Evolutionary conservation across 306 rosid species (phyloP).

Genomic region (Quercus parvula): DNA sequence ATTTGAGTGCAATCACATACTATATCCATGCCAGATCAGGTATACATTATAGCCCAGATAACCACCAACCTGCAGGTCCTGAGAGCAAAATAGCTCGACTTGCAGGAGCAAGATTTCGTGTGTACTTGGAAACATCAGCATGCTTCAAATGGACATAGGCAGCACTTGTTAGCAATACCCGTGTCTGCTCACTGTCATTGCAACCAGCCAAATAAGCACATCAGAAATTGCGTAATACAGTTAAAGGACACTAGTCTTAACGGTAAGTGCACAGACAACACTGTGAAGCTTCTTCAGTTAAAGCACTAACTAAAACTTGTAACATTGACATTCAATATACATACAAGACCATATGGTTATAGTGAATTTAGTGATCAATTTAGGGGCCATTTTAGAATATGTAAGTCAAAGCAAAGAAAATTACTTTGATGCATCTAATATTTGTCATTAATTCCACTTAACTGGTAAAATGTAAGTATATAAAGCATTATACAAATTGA

Average conservation of each 20-base stretch:
- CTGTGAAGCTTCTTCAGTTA: not conserved
- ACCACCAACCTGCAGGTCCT: constrained; percentile 81
- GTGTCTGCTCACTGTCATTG: constrained; percentile 73
- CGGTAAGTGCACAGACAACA: not conserved
- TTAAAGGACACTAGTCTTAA: not conserved
- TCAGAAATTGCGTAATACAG: not conserved
- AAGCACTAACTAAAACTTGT: not conserved
- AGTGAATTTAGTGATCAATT: not conserved
- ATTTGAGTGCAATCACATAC: not conserved
- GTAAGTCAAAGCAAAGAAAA: not conserved
- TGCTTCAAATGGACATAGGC: constrained; percentile 93
- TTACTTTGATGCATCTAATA: not conserved
- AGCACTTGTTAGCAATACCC: constrained; percentile 86
- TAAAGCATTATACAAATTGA: not conserved
- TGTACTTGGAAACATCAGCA: constrained; percentile 75
- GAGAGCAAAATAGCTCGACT: constrained; percentile 91
- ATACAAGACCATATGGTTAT: not conserved
- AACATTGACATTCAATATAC: not conserved
- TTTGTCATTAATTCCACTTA: not conserved
- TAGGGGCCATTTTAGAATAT: not conserved
- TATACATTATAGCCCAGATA: not conserved
- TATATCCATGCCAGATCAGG: not conserved
- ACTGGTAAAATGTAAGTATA: not conserved
- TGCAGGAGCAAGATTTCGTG: constrained; percentile 95
- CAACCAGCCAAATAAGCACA: not conserved